Evolutionary conservation across 2,329 filamentous ascomycete genomes (phyloP).

Genomic region (Stachybotrys echinatus): DNA sequence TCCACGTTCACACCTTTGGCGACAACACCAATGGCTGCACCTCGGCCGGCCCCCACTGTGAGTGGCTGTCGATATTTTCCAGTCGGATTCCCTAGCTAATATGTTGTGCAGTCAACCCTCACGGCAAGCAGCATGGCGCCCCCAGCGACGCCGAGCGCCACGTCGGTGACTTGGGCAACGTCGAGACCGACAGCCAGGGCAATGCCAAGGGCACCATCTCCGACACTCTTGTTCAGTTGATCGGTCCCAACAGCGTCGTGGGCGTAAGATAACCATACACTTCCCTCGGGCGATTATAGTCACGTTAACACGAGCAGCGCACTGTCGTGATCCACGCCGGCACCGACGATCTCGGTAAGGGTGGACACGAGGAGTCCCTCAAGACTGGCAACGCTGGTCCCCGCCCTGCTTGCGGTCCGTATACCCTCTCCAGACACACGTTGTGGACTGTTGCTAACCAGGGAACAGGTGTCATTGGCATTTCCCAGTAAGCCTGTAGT

Average conservation of each 20-base stretch:
- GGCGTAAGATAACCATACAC: conserved; percentile 77
- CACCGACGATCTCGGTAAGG: conserved; percentile 95
- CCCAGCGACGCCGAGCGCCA: conserved; percentile 80
- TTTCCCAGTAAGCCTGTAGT: conserved; percentile 69
- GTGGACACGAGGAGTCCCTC: conserved; percentile 88
- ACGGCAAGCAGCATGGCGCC: conserved; percentile 86
- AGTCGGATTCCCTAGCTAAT: too few species aligned
- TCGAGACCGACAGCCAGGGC: conserved; percentile 90
- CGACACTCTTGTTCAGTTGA: conserved; percentile 89
- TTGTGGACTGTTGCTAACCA: conserved; percentile 6
- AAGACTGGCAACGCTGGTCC: conserved; percentile 95
- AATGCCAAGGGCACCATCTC: conserved; percentile 75
- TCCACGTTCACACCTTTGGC: conserved; percentile 98
- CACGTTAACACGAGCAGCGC: conserved; percentile 50
- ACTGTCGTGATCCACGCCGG: conserved; percentile 92
- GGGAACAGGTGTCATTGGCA: conserved; percentile 73
- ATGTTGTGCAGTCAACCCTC: conserved; percentile 76
- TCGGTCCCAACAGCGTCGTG: conserved; percentile 90
- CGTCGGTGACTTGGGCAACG: conserved; percentile 96
- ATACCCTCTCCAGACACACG: background rate
- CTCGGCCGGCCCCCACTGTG: conserved; percentile 95
- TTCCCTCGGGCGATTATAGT: too few species aligned
- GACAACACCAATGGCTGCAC: conserved; percentile 99
- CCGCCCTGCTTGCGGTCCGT: conserved; percentile 89
- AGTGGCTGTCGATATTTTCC: conserved; percentile 27